These are phyloP conservation scores for Pilaira anomala DNA, from an alignment of 192 early-diverging fungal species.

Conservation along the genomic window DNA sequence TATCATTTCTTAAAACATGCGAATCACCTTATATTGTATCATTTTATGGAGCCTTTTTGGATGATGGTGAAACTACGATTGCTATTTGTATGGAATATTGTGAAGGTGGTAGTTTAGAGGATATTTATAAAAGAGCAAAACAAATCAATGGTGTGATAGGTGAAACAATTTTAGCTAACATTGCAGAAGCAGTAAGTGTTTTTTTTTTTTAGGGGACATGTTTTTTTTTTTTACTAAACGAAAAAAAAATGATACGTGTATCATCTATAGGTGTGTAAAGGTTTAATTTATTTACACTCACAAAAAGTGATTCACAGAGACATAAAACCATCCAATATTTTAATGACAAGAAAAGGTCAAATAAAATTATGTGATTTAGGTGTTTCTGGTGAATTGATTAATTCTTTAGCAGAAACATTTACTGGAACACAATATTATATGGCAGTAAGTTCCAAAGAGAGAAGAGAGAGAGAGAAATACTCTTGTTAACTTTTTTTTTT, in stretches of 20 bases:
- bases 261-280: constrained; percentile 64
- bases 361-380: constrained; percentile 98
- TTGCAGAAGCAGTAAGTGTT: constrained; percentile 67
- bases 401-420: constrained; percentile 90
- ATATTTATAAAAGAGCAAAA: constrained; percentile 75
- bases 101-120: constrained; percentile 88
- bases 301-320: constrained; percentile 93
- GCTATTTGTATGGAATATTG: constrained; percentile 98
- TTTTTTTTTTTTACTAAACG: not conserved
- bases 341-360: constrained; percentile 83
- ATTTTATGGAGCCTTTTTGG: constrained; percentile 88
- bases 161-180: constrained; percentile 84
- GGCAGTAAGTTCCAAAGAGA: constrained; percentile 61
- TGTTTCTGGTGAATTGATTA: constrained; percentile 85
- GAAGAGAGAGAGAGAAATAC: not conserved
- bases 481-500: not conserved
- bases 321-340: constrained; percentile 96
- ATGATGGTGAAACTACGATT: constrained; percentile 72
- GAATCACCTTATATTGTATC: constrained; percentile 89
- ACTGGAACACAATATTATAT: constrained; percentile 95
- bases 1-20: constrained; percentile 83
- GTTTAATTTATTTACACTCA: constrained; percentile 83
- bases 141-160: constrained; percentile 71
- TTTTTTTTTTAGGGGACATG: not conserved
- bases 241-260: not conserved